Conservation (phyloP, 2,329 filamentous ascomycete genomes). For the Diaporthe sp. region DNA sequence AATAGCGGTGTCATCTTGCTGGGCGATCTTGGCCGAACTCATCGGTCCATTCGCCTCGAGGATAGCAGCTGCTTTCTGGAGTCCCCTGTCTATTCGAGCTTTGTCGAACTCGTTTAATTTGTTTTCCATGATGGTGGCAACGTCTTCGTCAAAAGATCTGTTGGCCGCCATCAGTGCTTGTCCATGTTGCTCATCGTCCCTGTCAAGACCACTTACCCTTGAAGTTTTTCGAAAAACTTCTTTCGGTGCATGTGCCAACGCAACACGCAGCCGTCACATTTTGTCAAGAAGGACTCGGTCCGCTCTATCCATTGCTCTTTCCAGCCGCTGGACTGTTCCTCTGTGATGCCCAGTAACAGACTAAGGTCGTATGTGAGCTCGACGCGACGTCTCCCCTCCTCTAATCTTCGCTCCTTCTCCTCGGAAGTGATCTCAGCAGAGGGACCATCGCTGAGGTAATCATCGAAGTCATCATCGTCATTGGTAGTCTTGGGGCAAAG, state of each 20-base stretch:
- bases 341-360: constrained; percentile 75
- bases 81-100: constrained; percentile 49
- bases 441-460: constrained; percentile 70
- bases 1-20: constrained; percentile 70
- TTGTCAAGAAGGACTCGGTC: constrained; percentile 69
- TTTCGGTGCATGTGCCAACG: constrained; percentile 80
- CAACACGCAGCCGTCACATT: constrained; percentile 78
- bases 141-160: constrained; percentile 54
- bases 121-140: constrained; percentile 53
- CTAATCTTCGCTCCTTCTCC: constrained; percentile 66
- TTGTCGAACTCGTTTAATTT: constrained; percentile 55
- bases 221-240: constrained; percentile 71
- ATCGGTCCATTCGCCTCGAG: constrained; percentile 61
- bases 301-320: constrained; percentile 69
- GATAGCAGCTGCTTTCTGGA: constrained; percentile 64
- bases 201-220: constrained; percentile 60
- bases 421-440: constrained; percentile 62
- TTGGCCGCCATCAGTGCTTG: constrained; percentile 1
- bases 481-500: constrained; percentile 73
- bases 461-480: constrained; percentile 72
- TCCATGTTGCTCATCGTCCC: background rate
- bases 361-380: constrained; percentile 76
- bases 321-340: constrained; percentile 70
- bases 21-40: constrained; percentile 60
- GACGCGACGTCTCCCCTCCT: constrained; percentile 67